Conservation (phyloP, 1,139 yeast species). For the Yamadazyma taylorii region DNA sequence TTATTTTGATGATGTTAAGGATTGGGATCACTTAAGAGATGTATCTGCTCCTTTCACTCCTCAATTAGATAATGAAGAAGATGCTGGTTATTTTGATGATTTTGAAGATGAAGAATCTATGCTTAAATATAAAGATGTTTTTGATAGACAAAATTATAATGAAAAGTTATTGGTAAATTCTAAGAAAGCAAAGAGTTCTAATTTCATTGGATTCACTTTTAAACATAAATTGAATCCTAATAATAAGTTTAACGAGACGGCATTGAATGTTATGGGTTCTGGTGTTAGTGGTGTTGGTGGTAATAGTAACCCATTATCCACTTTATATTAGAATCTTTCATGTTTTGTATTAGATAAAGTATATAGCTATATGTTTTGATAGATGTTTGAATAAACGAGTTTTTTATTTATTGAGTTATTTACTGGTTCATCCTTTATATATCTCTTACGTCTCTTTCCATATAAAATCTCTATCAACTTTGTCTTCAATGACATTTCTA, state of each 20-base stretch:
- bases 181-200: conserved; percentile 28
- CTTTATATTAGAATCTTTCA: conserved; percentile 44
- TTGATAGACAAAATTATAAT: conserved; percentile 82
- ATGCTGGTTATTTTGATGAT: conserved; percentile 98
- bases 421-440: background rate
- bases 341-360: too few relatives aligned
- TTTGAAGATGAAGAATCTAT: conserved; percentile 94
- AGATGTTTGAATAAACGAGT: conserved; percentile 2
- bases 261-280: conserved; percentile 29
- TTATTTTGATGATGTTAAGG: conserved; percentile 75
- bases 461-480: conserved; percentile 53
- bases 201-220: conserved; percentile 94
- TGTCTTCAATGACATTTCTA: conserved; percentile 47
- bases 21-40: conserved; percentile 65
- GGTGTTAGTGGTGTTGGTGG: too few relatives aligned
- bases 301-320: conserved; percentile 44
- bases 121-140: conserved; percentile 97
- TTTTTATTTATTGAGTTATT: background rate
- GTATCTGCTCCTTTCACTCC: conserved; percentile 94
- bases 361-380: background rate
- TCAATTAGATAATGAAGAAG: conserved; percentile 93
- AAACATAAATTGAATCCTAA: conserved; percentile 78
- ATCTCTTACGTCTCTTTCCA: conserved; percentile 47
- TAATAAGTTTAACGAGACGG: conserved; percentile 48
- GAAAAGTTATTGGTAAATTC: conserved; percentile 77